Percentiles rank a stretch among this genome's conserved stretches.
These are phyloP conservation scores for Peniophora sp. DNA, from an alignment of 1,284 basidiomycete species.

Conservation along the genomic window DNA sequence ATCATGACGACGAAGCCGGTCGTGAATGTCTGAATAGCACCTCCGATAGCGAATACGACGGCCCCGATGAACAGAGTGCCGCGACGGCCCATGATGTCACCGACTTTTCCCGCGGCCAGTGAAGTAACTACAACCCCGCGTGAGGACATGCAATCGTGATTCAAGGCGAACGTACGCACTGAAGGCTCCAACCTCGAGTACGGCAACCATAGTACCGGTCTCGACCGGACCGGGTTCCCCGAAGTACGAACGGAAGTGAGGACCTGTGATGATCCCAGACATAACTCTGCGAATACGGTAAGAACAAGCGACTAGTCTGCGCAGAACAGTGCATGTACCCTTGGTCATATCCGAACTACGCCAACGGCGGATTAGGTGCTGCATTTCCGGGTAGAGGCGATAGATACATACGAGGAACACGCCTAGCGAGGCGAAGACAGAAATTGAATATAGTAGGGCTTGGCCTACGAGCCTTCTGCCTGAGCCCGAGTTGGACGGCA, in stretches of 20 bases:
- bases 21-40: constrained; percentile 85
- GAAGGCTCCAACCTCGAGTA: constrained; percentile 89
- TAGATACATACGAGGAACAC: constrained; percentile 69
- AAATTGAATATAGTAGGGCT: constrained; percentile 74
- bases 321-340: constrained; percentile 43
- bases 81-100: constrained; percentile 83
- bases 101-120: constrained; percentile 80
- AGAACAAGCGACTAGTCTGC: constrained; percentile 17
- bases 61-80: constrained; percentile 87
- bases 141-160: constrained; percentile 1
- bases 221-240: constrained; percentile 65
- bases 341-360: constrained; percentile 88
- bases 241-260: constrained; percentile 82
- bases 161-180: constrained; percentile 36
- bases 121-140: constrained; percentile 63
- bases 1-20: constrained; percentile 83
- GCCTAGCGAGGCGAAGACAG: constrained; percentile 80
- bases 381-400: constrained; percentile 10
- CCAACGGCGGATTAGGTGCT: constrained; percentile 4
- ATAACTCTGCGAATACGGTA: constrained; percentile 53
- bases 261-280: constrained; percentile 91
- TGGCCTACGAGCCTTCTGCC: constrained; percentile 67
- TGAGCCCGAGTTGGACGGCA: constrained; percentile 20
- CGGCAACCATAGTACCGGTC: constrained; percentile 85
- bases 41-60: constrained; percentile 82